Conservation (phyloP, 2,329 filamentous ascomycete genomes). For the Cadophora malorum region DNA sequence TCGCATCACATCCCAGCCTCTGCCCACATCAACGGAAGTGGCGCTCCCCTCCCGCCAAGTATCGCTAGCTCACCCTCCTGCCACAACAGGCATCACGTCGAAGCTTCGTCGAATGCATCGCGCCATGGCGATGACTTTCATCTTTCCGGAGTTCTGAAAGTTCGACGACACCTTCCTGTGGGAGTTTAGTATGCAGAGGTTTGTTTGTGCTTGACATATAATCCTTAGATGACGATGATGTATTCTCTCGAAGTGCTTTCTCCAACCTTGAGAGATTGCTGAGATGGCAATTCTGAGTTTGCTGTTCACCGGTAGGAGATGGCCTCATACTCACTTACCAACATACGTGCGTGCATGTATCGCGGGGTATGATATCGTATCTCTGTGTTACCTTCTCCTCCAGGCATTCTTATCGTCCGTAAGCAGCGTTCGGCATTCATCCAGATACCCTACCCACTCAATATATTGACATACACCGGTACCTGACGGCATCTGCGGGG, state of each 20-base stretch:
- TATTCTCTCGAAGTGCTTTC: too few species aligned
- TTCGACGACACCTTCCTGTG: neutral
- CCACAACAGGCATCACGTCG: constrained; percentile 21
- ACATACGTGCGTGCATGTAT: neutral
- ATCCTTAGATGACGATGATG: too few species aligned
- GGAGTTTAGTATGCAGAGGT: too few species aligned
- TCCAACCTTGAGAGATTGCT: too few species aligned
- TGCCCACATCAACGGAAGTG: neutral
- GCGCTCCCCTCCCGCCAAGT: constrained; percentile 9
- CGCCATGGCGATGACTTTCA: neutral
- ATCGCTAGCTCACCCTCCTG: neutral
- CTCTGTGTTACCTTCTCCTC: constrained; percentile 6
- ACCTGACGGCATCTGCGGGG: constrained; percentile 14
- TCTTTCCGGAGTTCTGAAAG: too few species aligned
- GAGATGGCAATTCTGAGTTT: too few species aligned
- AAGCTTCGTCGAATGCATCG: constrained; percentile 13
- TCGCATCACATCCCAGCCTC: neutral
- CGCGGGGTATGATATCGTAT: neutral
- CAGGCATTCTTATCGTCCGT: neutral
- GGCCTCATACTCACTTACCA: neutral
- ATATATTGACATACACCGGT: neutral
- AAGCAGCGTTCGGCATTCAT: constrained; percentile 2
- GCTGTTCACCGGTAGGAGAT: too few species aligned
- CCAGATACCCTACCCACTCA: neutral
- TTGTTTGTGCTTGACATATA: too few species aligned